phyloP scores from a whole-genome alignment of 2,329 filamentous ascomycete genomes.

The Epichloe sylvatica region DNA sequence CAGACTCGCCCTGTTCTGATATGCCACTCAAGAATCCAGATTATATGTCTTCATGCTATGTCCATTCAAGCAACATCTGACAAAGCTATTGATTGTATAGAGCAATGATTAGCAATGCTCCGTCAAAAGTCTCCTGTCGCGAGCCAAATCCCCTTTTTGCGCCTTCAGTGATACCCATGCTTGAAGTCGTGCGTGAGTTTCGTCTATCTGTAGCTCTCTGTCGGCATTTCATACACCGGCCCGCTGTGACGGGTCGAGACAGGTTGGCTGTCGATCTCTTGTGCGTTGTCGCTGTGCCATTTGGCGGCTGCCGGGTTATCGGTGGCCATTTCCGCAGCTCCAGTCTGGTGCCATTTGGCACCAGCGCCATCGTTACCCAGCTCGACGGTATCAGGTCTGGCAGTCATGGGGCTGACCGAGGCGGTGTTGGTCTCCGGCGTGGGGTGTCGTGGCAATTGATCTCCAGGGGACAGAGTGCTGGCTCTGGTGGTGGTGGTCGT shows the following conservation, averaged over 20 bases:
- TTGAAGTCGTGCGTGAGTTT: background rate
- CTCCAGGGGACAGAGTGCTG: slow-evolving; percentile 8
- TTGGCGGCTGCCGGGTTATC: slow-evolving; percentile 17
- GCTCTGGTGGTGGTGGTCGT: slow-evolving; percentile 6
- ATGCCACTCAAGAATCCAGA: background rate
- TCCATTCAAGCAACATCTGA: background rate
- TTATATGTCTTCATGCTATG: background rate
- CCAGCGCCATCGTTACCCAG: slow-evolving; percentile 7
- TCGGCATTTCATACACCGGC: slow-evolving; percentile 30
- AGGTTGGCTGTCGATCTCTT: slow-evolving; percentile 26
- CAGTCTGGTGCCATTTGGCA: slow-evolving; percentile 5
- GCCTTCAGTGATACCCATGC: background rate
- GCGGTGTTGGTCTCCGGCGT: slow-evolving; percentile 12
- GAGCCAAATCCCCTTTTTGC: background rate
- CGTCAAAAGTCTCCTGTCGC: no score
- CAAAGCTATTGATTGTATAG: background rate
- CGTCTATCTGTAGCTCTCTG: slow-evolving; percentile 21
- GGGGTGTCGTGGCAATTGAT: slow-evolving; percentile 14
- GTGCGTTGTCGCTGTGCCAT: slow-evolving; percentile 22
- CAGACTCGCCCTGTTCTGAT: background rate
- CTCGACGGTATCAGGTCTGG: slow-evolving; percentile 7
- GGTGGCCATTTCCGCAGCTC: slow-evolving; percentile 19
- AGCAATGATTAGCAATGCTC: background rate
- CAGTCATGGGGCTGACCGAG: slow-evolving; percentile 6
- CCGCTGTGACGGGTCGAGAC: slow-evolving; percentile 20